Conservation (phyloP, 768 basidiomycete species). For the Boletus fagicola region DNA sequence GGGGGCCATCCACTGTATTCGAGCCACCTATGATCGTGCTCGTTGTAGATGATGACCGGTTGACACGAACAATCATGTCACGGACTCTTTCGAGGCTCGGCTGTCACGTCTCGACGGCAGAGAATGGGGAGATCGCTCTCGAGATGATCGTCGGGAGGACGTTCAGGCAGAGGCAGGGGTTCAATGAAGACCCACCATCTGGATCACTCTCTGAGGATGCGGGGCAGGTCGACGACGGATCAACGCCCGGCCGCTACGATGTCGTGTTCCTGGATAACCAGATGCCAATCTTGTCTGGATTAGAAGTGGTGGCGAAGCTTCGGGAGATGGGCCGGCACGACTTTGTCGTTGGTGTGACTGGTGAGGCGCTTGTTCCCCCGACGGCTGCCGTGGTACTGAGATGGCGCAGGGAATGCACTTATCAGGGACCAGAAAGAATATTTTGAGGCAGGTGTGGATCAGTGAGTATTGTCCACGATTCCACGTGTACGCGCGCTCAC, state of each 20-base stretch:
- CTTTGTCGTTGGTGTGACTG: conserved; percentile 82
- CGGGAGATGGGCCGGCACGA: conserved; percentile 64
- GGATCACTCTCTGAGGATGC: background rate
- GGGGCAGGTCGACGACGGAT: background rate
- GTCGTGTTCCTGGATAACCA: conserved; percentile 68
- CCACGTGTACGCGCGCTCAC: background rate
- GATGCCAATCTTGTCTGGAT: conserved; percentile 79
- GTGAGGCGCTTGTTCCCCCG: conserved; percentile 31
- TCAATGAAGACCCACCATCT: background rate
- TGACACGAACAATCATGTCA: conserved; percentile 80
- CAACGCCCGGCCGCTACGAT: conserved; percentile 33
- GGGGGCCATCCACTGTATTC: conserved; percentile 28
- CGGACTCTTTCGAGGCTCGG: conserved; percentile 76
- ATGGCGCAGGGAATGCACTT: conserved; percentile 49
- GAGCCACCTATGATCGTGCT: conserved; percentile 61
- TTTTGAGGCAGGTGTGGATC: conserved; percentile 70
- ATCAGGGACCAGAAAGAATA: conserved; percentile 72
- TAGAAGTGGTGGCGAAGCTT: conserved; percentile 63
- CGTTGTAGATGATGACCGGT: conserved; percentile 80
- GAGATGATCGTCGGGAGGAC: conserved; percentile 59
- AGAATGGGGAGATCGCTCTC: conserved; percentile 79
- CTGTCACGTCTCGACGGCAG: conserved; percentile 74
- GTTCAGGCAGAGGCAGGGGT: background rate
- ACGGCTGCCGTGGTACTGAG: conserved; percentile 6
- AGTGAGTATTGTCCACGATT: conserved; percentile 41